Evolutionary conservation across 208 protist species (phyloP), one percentile per base, ranked within the genome.

Genomic region (Naegleria gruberi): DNA sequence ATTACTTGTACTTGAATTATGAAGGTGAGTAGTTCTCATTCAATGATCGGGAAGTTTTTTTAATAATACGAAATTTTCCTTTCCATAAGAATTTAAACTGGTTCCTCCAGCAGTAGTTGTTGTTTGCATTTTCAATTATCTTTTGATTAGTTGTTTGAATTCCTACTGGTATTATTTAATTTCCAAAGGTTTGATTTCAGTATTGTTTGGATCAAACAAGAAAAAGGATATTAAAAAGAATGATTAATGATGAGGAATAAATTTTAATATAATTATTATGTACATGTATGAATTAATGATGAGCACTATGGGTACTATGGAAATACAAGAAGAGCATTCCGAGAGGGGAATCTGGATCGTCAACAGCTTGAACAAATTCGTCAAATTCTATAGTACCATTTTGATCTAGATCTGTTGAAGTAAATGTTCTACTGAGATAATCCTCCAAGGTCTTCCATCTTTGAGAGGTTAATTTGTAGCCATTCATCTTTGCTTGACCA

Each of bases 271-370:
- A 19, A 19, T 55, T 19, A 55, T 15, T 19, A 65, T 65, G 15
- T 65, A 65, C 30, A 23, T 65, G 30, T 23, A 65, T 55, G 51
- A 19, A 3, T 65, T 65, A 65, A 19, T 65, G 51, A 10, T 65
- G 51, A n/a, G n/a, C n/a, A n/a, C n/a, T n/a, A n/a, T n/a, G n/a
- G n/a, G n/a, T n/a, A 23, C 51, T 65, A 19, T 65, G 51, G 73
- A 82, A 82, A 41, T 82, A 41, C n/a, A 82, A 82, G n/a, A 86
- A 86, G 17, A 86, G 82, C 82, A 86, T 86, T 47, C 82, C 82
- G 17, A 86, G 43, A 46, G 82, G 82, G 4, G 15, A 37, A 86
- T 86, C 82, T 42, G 43, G 42, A 44, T 86, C 82, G n/a, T 46
- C 23, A 0, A 86, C 82, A 47, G 82, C 82, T 46, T 86, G 19